These are phyloP conservation scores for Cercospora sp. DNA, from an alignment of 2,329 filamentous ascomycete genomes.

Conservation along the genomic window DNA sequence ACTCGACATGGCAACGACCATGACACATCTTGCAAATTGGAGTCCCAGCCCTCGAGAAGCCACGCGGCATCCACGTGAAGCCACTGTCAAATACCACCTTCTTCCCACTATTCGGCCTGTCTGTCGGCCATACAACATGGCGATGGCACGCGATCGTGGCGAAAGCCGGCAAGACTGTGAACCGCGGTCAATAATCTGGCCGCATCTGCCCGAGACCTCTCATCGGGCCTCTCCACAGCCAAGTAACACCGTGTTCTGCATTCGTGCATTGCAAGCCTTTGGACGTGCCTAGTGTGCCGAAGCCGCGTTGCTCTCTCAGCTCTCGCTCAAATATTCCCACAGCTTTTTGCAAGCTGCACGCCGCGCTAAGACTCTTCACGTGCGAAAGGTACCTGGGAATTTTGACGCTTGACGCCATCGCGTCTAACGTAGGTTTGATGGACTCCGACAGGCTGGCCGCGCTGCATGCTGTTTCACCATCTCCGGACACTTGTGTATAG, in stretches of 20 bases:
- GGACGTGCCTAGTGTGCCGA: neutral
- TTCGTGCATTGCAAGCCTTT: neutral
- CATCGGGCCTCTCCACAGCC: neutral
- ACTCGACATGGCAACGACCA: neutral
- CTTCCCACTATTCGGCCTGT: neutral
- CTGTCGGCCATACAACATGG: neutral
- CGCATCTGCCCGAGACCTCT: neutral
- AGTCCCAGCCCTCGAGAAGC: neutral
- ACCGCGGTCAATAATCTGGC: neutral
- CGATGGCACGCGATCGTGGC: neutral
- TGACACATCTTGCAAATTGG: neutral
- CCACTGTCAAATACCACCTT: neutral
- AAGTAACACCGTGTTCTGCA: neutral
- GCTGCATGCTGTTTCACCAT: conserved; percentile 4
- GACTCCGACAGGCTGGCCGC: conserved; percentile 2
- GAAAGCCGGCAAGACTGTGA: neutral
- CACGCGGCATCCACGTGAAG: neutral
- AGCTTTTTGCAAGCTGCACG: neutral
- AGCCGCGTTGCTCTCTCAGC: neutral
- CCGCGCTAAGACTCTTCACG: conserved; percentile 1
- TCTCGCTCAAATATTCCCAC: neutral
- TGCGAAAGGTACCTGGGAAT: neutral
- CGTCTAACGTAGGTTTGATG: conserved; percentile 7
- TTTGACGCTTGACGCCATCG: conserved; percentile 5
- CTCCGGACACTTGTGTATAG: conserved; percentile 3